phyloP scores from a whole-genome alignment of 1,284 basidiomycete genomes.

The Marasmius sp. region DNA sequence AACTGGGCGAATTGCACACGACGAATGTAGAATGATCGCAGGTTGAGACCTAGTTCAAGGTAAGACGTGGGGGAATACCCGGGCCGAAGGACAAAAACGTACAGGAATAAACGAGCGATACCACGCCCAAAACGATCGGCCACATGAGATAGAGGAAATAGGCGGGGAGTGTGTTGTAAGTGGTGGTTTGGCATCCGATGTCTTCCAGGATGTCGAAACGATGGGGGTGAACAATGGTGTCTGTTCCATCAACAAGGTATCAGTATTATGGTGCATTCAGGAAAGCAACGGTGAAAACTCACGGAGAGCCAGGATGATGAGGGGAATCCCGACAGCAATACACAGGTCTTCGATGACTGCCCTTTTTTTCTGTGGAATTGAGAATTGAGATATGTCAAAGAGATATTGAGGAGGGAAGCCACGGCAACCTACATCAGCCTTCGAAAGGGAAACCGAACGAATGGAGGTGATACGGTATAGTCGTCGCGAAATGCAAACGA shows the following conservation, averaged over 20 bases:
- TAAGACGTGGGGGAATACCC: too few species aligned
- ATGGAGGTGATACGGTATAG: constrained; percentile 52
- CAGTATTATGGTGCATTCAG: too few species aligned
- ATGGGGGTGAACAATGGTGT: constrained; percentile 41
- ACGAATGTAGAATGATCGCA: constrained; percentile 35
- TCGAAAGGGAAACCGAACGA: constrained; percentile 36
- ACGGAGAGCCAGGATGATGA: constrained; percentile 53
- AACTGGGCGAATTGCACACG: constrained; percentile 38
- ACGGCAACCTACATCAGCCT: constrained; percentile 32
- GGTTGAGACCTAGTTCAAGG: constrained; percentile 42
- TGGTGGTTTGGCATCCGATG: constrained; percentile 49
- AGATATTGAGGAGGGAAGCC: too few species aligned
- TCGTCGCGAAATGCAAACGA: constrained; percentile 59
- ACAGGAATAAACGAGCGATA: constrained; percentile 43
- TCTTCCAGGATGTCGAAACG: constrained; percentile 61
- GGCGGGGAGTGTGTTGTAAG: constrained; percentile 42
- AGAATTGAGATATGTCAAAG: too few species aligned
- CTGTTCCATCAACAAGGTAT: too few species aligned
- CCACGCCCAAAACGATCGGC: constrained; percentile 40
- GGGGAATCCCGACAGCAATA: constrained; percentile 50
- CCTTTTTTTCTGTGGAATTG: constrained; percentile 41
- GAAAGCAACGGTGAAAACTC: too few species aligned
- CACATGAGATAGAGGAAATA: constrained; percentile 40
- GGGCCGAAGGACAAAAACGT: too few species aligned
- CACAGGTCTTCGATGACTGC: constrained; percentile 45